Base-by-base conservation (phyloP, 1,139 yeast species). In the Saccharomyces hybrid region DNA sequence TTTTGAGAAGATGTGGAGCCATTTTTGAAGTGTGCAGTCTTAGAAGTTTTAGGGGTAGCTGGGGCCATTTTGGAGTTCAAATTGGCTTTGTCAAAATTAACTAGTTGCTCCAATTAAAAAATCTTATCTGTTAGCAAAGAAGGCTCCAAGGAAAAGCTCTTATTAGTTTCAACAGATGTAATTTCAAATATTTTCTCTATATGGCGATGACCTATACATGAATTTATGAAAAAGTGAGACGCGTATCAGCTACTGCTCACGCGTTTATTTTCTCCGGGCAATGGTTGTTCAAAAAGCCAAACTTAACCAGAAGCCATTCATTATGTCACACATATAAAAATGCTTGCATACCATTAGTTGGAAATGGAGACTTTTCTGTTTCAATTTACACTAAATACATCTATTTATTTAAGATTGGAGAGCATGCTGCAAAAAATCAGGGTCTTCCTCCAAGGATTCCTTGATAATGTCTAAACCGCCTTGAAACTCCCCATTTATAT, bases 401-500 rank as follows among this genome's bases (percentile, higher is more conserved):
- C 29, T 38, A n/a, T 23, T 7, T 42, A 19, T 32, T 42, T 11
- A 42, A 29, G 23, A 29, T 42, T 50, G 32, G 34, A 75, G 68
- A 23, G 93, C 84, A 62, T 79, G 81, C 64, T 86, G 84, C 68
- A 93, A 93, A 71, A 86, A 93, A 55, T 88, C 82, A 27, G 93
- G 87, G 69, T 93, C 97, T 59, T 93, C 98, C 66, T 88, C 96
- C 54, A 95, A 75, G 58, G 84, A 83, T 71, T 93, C 99, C 76
- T 90, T 90, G 55, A 95, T 84, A 63, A 93, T 91, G 73, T 93
- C 99, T 66, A 93, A 79, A 19, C 99, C 99, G 65, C 99, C 99
- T 73, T 91, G 97, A 68, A 93, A 88, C 68, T 89, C 98, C 41
- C 99, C 99, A 59, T 83, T 84, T 55, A 93, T 79, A 71, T 95